phyloP scores from a whole-genome alignment of 1,284 basidiomycete genomes.

The Wallemia mellicola region DNA sequence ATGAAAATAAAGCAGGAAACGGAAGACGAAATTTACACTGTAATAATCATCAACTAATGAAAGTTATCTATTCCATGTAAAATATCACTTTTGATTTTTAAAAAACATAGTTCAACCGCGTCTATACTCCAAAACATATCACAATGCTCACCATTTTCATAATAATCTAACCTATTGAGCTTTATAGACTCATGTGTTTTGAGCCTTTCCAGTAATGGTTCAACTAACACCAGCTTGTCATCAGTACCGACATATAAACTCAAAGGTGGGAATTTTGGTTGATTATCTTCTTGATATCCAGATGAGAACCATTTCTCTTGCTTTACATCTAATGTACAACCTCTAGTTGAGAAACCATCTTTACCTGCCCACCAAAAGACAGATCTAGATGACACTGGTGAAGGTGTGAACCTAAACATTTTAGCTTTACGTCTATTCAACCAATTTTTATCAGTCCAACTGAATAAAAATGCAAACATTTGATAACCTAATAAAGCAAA shows the following conservation, averaged over 20 bases:
- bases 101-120: constrained; percentile 27
- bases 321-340: constrained; percentile 24
- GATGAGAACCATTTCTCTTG: constrained; percentile 21
- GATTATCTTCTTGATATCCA: neutral
- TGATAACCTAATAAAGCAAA: constrained; percentile 22
- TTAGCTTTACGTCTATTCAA: constrained; percentile 25
- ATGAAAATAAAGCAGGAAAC: no score
- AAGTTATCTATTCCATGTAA: no score
- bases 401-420: constrained; percentile 33
- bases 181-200: constrained; percentile 21
- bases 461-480: constrained; percentile 30
- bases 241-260: constrained; percentile 24
- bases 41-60: no score
- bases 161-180: constrained; percentile 22
- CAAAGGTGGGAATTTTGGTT: constrained; percentile 24
- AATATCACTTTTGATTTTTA: no score
- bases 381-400: constrained; percentile 20
- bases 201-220: constrained; percentile 22
- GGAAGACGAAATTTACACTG: no score
- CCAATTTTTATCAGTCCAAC: constrained; percentile 25
- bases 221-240: constrained; percentile 22
- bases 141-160: constrained; percentile 17
- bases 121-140: constrained; percentile 27
- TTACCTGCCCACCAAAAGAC: constrained; percentile 25
- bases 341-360: constrained; percentile 26